phyloP scores from a whole-genome alignment of 129 eudicot species.

The Lonicera japonica region DNA sequence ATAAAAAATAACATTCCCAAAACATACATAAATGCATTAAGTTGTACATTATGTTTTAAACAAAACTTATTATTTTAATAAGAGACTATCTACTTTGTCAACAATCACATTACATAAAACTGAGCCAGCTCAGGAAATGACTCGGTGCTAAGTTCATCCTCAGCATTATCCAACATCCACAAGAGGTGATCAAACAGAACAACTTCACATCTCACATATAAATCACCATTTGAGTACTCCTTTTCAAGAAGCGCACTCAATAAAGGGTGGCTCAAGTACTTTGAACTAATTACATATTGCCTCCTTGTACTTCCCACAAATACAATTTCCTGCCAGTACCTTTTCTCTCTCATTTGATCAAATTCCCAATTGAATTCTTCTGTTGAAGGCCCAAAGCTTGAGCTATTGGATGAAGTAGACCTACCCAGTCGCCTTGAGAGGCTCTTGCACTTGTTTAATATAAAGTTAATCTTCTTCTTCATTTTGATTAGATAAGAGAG shows the following conservation, averaged over 20 bases:
- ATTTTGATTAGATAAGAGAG: neutral
- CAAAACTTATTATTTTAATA: too few species aligned
- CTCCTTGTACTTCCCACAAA: constrained; percentile 41
- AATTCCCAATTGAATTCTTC: constrained; percentile 15
- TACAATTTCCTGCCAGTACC: constrained; percentile 22
- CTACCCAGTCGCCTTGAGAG: constrained; percentile 33
- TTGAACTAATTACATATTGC: constrained; percentile 34
- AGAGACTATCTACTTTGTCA: too few species aligned
- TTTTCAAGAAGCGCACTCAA: constrained; percentile 34
- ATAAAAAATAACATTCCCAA: too few species aligned
- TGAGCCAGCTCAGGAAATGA: neutral
- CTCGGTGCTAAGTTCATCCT: constrained; percentile 3
- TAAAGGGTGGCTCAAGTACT: constrained; percentile 42
- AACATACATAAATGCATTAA: too few species aligned
- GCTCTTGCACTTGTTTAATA: constrained; percentile 44
- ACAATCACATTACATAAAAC: constrained; percentile 6
- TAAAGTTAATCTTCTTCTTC: constrained; percentile 35
- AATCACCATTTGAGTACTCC: constrained; percentile 22
- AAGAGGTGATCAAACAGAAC: constrained; percentile 46
- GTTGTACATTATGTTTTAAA: too few species aligned
- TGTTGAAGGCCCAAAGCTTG: constrained; percentile 26
- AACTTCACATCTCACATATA: constrained; percentile 40
- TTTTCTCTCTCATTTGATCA: constrained; percentile 14
- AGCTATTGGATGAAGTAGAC: constrained; percentile 23
- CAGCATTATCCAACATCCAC: constrained; percentile 50